These are phyloP conservation scores for Populus davidiana DNA, from an alignment of 345 rosid genomes.

Conservation along the genomic window DNA sequence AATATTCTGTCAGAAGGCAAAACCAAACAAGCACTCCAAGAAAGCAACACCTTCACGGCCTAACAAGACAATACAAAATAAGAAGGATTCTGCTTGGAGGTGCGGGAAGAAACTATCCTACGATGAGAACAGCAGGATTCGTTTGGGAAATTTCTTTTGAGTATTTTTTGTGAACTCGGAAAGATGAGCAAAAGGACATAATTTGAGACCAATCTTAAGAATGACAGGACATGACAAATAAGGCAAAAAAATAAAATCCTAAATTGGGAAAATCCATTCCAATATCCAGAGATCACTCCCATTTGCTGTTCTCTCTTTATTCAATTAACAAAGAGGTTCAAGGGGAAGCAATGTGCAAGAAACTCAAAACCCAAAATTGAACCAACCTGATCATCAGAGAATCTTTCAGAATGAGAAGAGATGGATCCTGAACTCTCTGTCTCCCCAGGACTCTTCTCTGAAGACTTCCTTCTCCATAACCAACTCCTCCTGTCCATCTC, in stretches of 20 bases:
- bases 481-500: constrained; percentile 72
- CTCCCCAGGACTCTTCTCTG: constrained; percentile 69
- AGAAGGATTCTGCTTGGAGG: neutral
- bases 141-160: neutral
- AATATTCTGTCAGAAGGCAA: neutral
- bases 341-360: neutral
- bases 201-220: neutral
- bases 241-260: neutral
- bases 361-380: neutral
- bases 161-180: neutral
- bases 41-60: neutral
- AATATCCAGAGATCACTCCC: neutral
- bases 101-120: neutral
- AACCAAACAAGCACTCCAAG: neutral
- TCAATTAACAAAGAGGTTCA: neutral
- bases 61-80: neutral
- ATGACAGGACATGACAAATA: neutral
- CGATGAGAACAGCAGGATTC: neutral
- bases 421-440: constrained; percentile 63
- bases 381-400: constrained; percentile 65
- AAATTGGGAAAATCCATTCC: neutral
- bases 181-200: neutral
- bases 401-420: constrained; percentile 68
- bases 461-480: constrained; percentile 66
- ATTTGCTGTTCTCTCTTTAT: neutral